A percentile compares a stretch with the other conserved stretches of the same genome.
phyloP scores from a whole-genome alignment of 305 asterid genomes.

The Plantago coronopus region DNA sequence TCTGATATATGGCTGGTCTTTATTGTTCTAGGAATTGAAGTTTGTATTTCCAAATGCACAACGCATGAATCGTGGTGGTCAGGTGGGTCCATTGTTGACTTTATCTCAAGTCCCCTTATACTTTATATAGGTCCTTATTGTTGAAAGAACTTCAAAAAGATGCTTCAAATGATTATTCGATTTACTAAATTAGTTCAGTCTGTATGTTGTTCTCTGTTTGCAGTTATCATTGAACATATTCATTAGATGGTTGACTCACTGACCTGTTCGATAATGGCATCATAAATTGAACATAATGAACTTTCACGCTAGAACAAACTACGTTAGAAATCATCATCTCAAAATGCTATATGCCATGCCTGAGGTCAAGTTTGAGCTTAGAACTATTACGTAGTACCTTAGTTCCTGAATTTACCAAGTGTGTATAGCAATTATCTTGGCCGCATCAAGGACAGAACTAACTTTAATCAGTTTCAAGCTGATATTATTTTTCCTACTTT shows the following conservation, averaged over 20 bases:
- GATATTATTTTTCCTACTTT: conserved; percentile 1
- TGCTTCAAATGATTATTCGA: no score
- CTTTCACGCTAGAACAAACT: no score
- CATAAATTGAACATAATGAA: no score
- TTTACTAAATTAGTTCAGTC: no score
- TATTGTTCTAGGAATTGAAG: conserved; percentile 51
- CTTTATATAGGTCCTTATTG: no score
- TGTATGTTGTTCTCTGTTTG: no score
- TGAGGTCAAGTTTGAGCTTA: neutral
- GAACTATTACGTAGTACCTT: neutral
- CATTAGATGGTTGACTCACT: no score
- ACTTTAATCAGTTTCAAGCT: conserved; percentile 9
- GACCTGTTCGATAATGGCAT: no score
- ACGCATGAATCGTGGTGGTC: conserved; percentile 92
- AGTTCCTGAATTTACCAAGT: neutral
- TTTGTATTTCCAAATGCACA: conserved; percentile 83
- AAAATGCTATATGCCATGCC: neutral
- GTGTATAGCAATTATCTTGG: neutral
- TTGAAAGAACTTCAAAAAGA: no score
- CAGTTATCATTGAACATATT: no score
- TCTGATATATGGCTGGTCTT: neutral
- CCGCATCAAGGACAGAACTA: conserved; percentile 1
- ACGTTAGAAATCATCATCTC: no score
- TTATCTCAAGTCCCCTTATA: neutral
- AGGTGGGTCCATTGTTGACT: conserved; percentile 44